Base-by-base conservation (phyloP, 306 rosid genomes). In the Gastrolobium bilobum region DNA sequence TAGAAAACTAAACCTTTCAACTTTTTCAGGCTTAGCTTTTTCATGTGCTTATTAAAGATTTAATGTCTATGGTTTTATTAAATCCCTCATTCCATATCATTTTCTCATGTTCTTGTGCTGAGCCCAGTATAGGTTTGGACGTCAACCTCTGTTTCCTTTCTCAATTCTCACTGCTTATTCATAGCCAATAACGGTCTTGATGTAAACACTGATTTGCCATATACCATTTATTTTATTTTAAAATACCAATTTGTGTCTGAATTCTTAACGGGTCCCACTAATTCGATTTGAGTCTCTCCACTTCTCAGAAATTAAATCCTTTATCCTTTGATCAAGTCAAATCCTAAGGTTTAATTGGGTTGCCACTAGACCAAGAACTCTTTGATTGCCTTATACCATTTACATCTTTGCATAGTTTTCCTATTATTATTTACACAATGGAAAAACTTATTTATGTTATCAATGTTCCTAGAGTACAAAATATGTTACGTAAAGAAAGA, bases 81-180 rank as follows among this genome's bases (percentile, higher is more conserved):
- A 57, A 66, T 31, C 20, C 37, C 35, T 20, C 42, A 77, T 44
- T 29, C 39, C 76, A 38, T 26, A 34, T 26, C 4, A 10, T 40
- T 40, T 33, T 20, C 35, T 65, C 10, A 59, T 67, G 74, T 56
- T 77, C 81, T 66, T 68, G 82, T 57, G 82, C 15, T 56, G 31
- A 68, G 33, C 7, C 14, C 69, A 68, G 3, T 50, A 67, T 15
- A 68, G 76, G 82, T 78, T 68, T 11, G 76, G 10, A 15, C 15
- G 10, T 9, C 68, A 33, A 42, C 10, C 82, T 78, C 51, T n/a
- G 15, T 56, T 77, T 8, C 33, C 40, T 31, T n/a, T n/a, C n/a
- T n/a, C n/a, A n/a, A n/a, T 30, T 53, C 38, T 53, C 68, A 54
- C 26, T 42, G 38, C 53, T 42, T 77, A 10, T 63, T 64, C 56